phyloP scores from a whole-genome alignment of 345 rosid species.

The Isatis tinctoria region DNA sequence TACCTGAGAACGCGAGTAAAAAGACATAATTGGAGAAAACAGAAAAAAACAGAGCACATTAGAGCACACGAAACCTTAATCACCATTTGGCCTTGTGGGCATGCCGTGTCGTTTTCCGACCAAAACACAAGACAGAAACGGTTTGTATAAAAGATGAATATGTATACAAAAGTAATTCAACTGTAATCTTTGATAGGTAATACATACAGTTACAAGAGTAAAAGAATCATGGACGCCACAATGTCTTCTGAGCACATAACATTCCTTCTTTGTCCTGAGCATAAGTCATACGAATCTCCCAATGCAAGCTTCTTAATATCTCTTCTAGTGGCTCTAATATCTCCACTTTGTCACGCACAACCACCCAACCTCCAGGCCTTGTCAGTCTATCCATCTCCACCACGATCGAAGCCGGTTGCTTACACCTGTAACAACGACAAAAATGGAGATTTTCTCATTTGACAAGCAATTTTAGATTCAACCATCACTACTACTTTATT shows the following conservation, averaged over 20 bases:
- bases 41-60: too few species aligned
- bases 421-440: constrained; percentile 42
- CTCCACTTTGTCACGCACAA: constrained; percentile 77
- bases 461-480: not conserved
- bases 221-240: constrained; percentile 67
- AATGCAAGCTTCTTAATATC: constrained; percentile 68
- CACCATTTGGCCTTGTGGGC: too few species aligned
- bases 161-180: not conserved
- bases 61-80: too few species aligned
- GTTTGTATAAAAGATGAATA: not conserved
- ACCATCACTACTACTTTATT: not conserved
- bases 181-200: not conserved
- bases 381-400: constrained; percentile 86
- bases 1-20: too few species aligned
- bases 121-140: not conserved
- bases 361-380: constrained; percentile 90
- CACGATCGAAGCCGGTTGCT: constrained; percentile 69
- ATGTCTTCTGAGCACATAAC: constrained; percentile 75
- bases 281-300: constrained; percentile 92
- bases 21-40: too few species aligned
- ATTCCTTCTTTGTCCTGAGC: constrained; percentile 80
- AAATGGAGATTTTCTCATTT: not conserved
- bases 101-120: not conserved
- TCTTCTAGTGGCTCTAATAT: constrained; percentile 70
- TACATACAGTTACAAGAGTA: not conserved